These are phyloP conservation scores for Cylindrotheca fusiformis DNA, from an alignment of 108 stramenopile genomes.

Conservation along the genomic window DNA sequence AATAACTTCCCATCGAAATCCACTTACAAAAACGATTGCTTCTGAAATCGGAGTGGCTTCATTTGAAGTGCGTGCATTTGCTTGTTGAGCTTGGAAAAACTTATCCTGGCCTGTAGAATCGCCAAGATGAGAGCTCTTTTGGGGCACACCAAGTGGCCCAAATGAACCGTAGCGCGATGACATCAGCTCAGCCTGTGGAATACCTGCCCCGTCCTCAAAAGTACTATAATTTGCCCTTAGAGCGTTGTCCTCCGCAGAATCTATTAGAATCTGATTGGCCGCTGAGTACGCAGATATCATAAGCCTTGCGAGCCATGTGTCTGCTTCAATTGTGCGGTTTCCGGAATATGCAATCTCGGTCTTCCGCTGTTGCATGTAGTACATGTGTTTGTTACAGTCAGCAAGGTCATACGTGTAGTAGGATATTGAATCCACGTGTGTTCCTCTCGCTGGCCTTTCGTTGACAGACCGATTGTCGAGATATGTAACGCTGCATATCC, in stretches of 20 bases:
- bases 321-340: slow-evolving; percentile 36
- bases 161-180: slow-evolving; percentile 45
- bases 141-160: slow-evolving; percentile 7
- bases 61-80: no score
- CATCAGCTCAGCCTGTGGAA: slow-evolving; percentile 50
- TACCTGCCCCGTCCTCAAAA: slow-evolving; percentile 15
- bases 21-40: no score
- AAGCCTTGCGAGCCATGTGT: slow-evolving; percentile 47
- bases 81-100: no score
- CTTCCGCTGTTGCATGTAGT: slow-evolving; percentile 56
- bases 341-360: slow-evolving; percentile 66
- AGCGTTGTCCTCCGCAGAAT: slow-evolving; percentile 50
- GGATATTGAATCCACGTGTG: slow-evolving; percentile 73
- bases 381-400: slow-evolving; percentile 51
- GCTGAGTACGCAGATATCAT: slow-evolving; percentile 34
- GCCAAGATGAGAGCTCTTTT: no score
- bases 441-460: slow-evolving; percentile 43
- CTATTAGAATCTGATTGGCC: slow-evolving; percentile 46
- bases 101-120: no score
- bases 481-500: slow-evolving; percentile 22
- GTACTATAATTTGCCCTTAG: slow-evolving; percentile 27
- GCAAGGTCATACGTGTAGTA: slow-evolving; percentile 81
- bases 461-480: slow-evolving; percentile 28
- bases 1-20: no score
- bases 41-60: no score